Conservation (phyloP, 1,284 basidiomycete species). For the Peniophora sp. region DNA sequence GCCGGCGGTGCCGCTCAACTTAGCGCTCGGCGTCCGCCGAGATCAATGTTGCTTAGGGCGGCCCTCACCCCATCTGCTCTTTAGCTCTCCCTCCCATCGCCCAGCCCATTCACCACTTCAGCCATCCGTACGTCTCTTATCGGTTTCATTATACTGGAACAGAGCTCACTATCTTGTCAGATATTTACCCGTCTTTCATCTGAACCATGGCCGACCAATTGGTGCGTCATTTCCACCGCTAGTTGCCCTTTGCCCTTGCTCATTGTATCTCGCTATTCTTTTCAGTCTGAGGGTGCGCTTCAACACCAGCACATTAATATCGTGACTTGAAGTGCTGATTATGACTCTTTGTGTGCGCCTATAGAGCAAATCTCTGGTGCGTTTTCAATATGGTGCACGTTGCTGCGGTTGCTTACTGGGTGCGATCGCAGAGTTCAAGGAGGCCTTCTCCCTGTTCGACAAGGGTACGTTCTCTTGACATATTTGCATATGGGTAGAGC, state of each 20-base stretch:
- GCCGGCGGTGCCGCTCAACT: no score
- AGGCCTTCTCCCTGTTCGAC: constrained; percentile 92
- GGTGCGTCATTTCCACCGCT: constrained; percentile 32
- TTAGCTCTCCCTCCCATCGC: no score
- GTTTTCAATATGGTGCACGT: constrained; percentile 11
- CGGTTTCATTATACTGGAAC: no score
- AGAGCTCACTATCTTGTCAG: no score
- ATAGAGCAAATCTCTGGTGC: constrained; percentile 65
- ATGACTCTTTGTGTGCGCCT: background rate
- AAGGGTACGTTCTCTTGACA: constrained; percentile 52
- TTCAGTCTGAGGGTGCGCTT: constrained; percentile 61
- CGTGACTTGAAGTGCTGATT: background rate
- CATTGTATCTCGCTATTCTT: background rate
- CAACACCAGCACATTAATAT: constrained; percentile 7
- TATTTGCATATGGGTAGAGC: no score
- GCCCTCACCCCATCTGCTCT: no score
- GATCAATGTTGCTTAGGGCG: no score
- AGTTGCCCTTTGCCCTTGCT: background rate
- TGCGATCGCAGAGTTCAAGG: constrained; percentile 62
- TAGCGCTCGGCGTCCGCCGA: no score
- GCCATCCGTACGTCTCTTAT: no score
- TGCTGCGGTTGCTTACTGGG: constrained; percentile 2
- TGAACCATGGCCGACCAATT: constrained; percentile 58
- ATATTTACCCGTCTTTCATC: no score
- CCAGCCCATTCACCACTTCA: no score